Conservation (phyloP, 2,329 filamentous ascomycete genomes). For the Fusarium nygamai region DNA sequence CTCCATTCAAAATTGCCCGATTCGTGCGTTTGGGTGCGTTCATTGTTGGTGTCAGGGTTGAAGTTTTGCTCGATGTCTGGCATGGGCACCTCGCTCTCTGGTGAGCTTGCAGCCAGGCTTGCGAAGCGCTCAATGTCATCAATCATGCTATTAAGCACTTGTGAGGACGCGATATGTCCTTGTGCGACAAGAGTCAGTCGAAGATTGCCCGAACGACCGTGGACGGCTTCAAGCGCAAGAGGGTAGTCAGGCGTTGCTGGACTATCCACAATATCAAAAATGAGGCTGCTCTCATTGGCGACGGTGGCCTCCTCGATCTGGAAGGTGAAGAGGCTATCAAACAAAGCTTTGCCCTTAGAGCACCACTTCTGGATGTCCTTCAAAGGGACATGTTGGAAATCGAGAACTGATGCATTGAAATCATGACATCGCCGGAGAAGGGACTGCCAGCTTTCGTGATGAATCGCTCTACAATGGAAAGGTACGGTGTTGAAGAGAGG, state of each 20-base stretch:
- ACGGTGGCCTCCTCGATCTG: constrained; percentile 61
- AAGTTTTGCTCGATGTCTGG: not conserved
- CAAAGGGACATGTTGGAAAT: constrained; percentile 78
- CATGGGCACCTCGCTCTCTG: constrained; percentile 14
- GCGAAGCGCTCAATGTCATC: constrained; percentile 49
- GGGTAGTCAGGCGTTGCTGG: constrained; percentile 72
- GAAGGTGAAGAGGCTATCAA: constrained; percentile 86
- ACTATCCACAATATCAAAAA: constrained; percentile 67
- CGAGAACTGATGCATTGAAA: constrained; percentile 73
- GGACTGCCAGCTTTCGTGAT: constrained; percentile 64
- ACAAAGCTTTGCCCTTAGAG: constrained; percentile 68
- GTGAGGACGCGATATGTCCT: constrained; percentile 47
- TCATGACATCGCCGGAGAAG: constrained; percentile 73
- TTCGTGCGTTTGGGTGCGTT: constrained; percentile 47
- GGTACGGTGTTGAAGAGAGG: constrained; percentile 93
- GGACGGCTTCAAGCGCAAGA: constrained; percentile 78
- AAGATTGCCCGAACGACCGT: constrained; percentile 59
- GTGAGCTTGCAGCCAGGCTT: constrained; percentile 9
- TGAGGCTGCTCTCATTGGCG: constrained; percentile 37
- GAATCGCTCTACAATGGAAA: constrained; percentile 62
- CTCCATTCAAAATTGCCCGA: constrained; percentile 67
- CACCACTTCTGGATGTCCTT: constrained; percentile 85
- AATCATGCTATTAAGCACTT: constrained; percentile 46
- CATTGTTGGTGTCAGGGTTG: not conserved
- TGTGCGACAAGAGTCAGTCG: constrained; percentile 70